Evolutionary conservation across 768 basidiomycete species (phyloP).

Genomic region (Phylloporus rhodoxanthus): DNA sequence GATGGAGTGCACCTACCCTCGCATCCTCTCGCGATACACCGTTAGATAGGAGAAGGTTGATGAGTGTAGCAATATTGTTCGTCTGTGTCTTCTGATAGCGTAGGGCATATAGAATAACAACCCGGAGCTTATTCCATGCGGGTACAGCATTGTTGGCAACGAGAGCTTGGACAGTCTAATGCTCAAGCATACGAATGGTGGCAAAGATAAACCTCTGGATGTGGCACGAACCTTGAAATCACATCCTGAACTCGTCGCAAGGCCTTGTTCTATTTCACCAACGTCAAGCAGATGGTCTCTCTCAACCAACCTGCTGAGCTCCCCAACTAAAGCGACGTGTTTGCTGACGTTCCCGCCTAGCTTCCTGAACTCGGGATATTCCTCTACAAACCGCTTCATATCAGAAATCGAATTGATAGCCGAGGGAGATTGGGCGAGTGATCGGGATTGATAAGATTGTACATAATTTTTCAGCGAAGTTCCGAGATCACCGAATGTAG

Average conservation of each 20-base stretch:
- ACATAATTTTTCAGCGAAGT: constrained; percentile 89
- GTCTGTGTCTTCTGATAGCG: constrained; percentile 90
- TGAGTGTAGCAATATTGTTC: constrained; percentile 72
- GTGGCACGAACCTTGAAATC: constrained; percentile 67
- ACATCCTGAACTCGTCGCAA: constrained; percentile 86
- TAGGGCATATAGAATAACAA: constrained; percentile 89
- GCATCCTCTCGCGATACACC: constrained; percentile 76
- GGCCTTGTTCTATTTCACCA: constrained; percentile 92
- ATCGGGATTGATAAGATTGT: constrained; percentile 82
- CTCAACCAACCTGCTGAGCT: constrained; percentile 86
- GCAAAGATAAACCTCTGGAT: background rate
- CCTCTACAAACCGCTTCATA: constrained; percentile 97
- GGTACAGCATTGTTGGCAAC: constrained; percentile 64
- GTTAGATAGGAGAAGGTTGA: constrained; percentile 68
- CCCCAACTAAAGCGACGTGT: constrained; percentile 95
- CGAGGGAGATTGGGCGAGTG: constrained; percentile 67
- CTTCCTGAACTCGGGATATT: constrained; percentile 96
- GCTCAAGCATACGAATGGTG: background rate
- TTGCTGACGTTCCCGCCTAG: constrained; percentile 98
- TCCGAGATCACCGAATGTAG: constrained; percentile 96
- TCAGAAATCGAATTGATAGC: constrained; percentile 90
- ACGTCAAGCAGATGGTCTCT: constrained; percentile 81
- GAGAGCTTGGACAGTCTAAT: constrained; percentile 76
- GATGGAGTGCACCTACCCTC: constrained; percentile 36
- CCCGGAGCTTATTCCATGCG: constrained; percentile 76